phyloP scores from a whole-genome alignment of 305 asterid species.

The Solanum hybrid region DNA sequence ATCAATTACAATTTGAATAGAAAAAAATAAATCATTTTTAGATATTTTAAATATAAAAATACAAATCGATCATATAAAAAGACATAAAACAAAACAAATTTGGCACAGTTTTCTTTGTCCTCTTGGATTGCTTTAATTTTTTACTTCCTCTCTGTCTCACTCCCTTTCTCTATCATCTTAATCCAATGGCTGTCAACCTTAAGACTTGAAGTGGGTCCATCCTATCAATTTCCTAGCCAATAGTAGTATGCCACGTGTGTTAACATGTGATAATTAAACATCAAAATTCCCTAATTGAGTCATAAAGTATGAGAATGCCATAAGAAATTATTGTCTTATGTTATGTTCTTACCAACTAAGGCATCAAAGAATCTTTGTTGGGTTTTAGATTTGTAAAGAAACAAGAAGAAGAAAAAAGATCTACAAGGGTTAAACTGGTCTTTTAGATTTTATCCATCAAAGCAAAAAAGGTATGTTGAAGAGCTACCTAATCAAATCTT shows the following conservation, averaged over 20 bases:
- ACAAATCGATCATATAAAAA: no score
- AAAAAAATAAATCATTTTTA: no score
- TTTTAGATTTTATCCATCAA: conserved; percentile 5
- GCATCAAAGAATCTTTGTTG: conserved; percentile 18
- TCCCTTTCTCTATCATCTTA: neutral
- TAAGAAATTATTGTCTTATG: neutral
- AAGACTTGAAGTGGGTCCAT: neutral
- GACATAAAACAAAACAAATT: no score
- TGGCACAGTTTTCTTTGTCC: no score
- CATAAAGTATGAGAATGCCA: no score
- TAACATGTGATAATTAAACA: neutral
- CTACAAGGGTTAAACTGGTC: conserved; percentile 3
- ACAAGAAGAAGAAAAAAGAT: neutral
- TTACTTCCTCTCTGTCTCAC: no score
- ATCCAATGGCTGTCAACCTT: no score
- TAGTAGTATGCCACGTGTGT: neutral
- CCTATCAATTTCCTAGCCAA: neutral
- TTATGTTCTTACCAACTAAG: conserved; percentile 18
- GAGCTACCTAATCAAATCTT: no score
- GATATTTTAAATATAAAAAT: no score
- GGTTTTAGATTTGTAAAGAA: neutral
- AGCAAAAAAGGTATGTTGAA: neutral
- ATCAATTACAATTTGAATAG: no score
- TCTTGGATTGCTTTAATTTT: no score
- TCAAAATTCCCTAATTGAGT: no score